Evolutionary conservation across 2,329 filamentous ascomycete genomes (phyloP).

Genomic region (Aspergillus intermedius): DNA sequence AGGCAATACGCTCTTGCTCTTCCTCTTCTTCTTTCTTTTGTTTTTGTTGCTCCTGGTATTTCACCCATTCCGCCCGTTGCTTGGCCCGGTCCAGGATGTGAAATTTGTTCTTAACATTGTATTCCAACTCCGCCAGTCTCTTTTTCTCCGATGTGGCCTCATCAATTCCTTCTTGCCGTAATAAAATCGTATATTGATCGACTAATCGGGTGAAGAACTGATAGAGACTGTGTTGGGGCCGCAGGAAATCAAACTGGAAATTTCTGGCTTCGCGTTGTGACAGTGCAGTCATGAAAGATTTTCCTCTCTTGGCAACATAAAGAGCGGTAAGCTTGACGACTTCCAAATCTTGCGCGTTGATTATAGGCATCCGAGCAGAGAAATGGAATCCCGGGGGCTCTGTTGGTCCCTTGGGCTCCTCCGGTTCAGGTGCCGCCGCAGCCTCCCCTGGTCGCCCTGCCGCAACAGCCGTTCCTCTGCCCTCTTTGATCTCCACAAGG

Average conservation of each 20-base stretch:
- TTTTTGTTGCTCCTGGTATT: slow-evolving; percentile 77
- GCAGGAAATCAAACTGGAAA: slow-evolving; percentile 91
- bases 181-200: slow-evolving; percentile 82
- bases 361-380: slow-evolving; percentile 93
- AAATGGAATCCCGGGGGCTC: slow-evolving; percentile 85
- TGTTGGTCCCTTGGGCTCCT: slow-evolving; percentile 73
- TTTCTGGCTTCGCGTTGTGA: slow-evolving; percentile 85
- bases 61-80: slow-evolving; percentile 79
- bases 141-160: slow-evolving; percentile 66
- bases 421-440: slow-evolving; percentile 45
- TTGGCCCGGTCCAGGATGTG: slow-evolving; percentile 73
- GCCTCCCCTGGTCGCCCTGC: slow-evolving; percentile 66
- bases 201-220: slow-evolving; percentile 90
- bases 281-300: slow-evolving; percentile 82
- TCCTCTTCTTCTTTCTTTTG: slow-evolving; percentile 82
- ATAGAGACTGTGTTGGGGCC: slow-evolving; percentile 91
- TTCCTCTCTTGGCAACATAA: slow-evolving; percentile 87
- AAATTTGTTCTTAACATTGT: slow-evolving; percentile 72
- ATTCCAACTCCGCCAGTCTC: slow-evolving; percentile 64
- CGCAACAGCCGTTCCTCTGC: slow-evolving; percentile 70
- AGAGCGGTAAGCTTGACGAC: slow-evolving; percentile 71
- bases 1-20: slow-evolving; percentile 68
- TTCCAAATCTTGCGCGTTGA: slow-evolving; percentile 86
- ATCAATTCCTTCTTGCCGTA: slow-evolving; percentile 62
- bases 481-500: slow-evolving; percentile 74